Evolutionary conservation across 2,329 filamentous ascomycete species (phyloP).

Genomic region (Alternaria ethzedia): DNA sequence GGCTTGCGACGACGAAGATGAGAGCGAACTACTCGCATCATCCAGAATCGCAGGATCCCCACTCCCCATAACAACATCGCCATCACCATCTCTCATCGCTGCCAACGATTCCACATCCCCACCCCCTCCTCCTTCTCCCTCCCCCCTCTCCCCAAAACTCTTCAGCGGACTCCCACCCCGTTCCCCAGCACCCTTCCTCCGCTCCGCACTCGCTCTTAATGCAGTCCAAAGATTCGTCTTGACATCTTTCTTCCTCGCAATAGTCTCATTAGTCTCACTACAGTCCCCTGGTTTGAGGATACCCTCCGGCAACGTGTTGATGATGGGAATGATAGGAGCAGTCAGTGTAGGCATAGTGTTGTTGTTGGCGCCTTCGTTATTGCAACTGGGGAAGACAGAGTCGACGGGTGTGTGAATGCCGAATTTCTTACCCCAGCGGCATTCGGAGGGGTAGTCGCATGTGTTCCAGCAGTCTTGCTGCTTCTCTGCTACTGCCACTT

Average conservation of each 20-base stretch:
- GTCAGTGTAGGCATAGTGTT: neutral
- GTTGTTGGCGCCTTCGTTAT: neutral
- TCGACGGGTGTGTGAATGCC: constrained; percentile 35
- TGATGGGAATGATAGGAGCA: too few relatives aligned
- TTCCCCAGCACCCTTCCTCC: constrained; percentile 20
- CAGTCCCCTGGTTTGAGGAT: constrained; percentile 21
- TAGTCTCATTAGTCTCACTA: neutral
- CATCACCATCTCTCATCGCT: neutral
- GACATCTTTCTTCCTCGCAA: constrained; percentile 11
- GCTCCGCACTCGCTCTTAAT: constrained; percentile 34
- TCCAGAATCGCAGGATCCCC: neutral
- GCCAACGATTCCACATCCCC: neutral
- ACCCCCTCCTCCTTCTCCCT: neutral
- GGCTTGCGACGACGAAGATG: neutral
- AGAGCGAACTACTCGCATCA: neutral
- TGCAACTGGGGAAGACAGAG: neutral
- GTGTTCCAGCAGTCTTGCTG: constrained; percentile 51
- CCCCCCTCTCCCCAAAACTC: too few relatives aligned
- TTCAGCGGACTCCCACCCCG: constrained; percentile 22
- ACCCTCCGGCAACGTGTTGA: constrained; percentile 14
- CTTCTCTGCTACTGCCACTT: neutral
- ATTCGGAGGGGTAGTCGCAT: constrained; percentile 57
- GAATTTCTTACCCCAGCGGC: constrained; percentile 46
- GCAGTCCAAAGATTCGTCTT: constrained; percentile 34
- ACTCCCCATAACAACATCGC: constrained; percentile 6